Evolutionary conservation across 768 basidiomycete genomes (phyloP), one percentile per base, ranked within the genome.

Genomic region (Mrakia hoshinonis): DNA sequence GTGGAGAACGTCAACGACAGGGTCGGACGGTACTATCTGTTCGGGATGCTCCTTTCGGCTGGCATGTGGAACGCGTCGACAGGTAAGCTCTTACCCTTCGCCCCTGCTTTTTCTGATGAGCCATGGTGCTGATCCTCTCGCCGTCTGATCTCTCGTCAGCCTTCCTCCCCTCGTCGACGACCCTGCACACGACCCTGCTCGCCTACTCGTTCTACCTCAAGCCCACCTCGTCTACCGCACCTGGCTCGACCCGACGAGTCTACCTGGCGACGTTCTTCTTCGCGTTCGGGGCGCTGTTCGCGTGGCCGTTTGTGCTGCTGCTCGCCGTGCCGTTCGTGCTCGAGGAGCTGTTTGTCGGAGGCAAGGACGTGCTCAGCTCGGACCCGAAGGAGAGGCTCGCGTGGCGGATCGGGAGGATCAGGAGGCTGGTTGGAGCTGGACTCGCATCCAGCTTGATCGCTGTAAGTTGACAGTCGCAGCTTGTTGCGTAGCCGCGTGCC

Each of bases 251-350:
- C 83, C 89, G 43, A 87, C 89, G 12, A 78, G 89, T 34, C n/a
- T 77, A 74, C 69, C 80, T 83, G 10, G 86, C 89, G 0, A 90
- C 90, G 0, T 71, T 88, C 58, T 80, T 83, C 61, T 91, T 92
- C 77, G 91, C 90, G 1, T 78, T 86, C 7, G 94, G 91, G 6
- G 91, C 87, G 1, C 85, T 98, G 63, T 85, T 97, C 43, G 96
- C 95, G 6, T 99, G 96, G 96, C 96, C 96, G 7, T 99, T 99
- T 78, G 83, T 90, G n/a, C 83, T 92, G 22, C 87, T 90, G 0
- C 83, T 97, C 9, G 86, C 91, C 0, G 80, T 96, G 18, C 96
- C 96, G 1, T 94, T 95, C 75, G 86, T 94, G 15, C 79, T 91
- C 58, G 96, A 98, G 78, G 92, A 98, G 78, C 81, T 97, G 26